Evolutionary conservation across 2,329 filamentous ascomycete genomes (phyloP).

Genomic region (Stagonosporopsis cucurbitacearum): DNA sequence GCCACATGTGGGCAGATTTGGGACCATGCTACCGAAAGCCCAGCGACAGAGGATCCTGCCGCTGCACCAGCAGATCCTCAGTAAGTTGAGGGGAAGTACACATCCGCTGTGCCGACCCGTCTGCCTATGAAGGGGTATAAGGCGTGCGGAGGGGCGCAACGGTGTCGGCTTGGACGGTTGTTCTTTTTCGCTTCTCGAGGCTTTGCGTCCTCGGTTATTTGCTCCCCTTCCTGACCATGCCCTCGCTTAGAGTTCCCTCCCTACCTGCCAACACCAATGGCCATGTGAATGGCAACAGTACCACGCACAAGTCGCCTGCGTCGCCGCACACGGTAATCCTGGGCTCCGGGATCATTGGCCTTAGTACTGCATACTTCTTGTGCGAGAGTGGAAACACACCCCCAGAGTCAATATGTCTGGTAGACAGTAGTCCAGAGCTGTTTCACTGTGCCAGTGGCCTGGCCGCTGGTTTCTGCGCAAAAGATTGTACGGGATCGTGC

Average conservation of each 20-base stretch:
- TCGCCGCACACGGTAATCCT: constrained; percentile 46
- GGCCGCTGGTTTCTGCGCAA: constrained; percentile 75
- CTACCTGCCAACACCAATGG: background rate
- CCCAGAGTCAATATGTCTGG: constrained; percentile 60
- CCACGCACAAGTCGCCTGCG: background rate
- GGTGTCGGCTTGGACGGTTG: background rate
- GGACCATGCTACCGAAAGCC: background rate
- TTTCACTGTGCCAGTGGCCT: constrained; percentile 77
- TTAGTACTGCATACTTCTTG: constrained; percentile 68
- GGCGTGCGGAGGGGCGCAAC: background rate
- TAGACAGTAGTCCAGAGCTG: constrained; percentile 65
- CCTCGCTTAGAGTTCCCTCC: constrained; percentile 4
- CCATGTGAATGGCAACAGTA: background rate
- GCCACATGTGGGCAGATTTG: constrained; percentile 17
- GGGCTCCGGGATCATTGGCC: constrained; percentile 54
- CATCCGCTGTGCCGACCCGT: background rate
- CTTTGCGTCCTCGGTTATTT: background rate
- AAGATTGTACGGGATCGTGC: constrained; percentile 61
- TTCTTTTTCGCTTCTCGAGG: background rate
- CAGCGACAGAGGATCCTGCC: background rate
- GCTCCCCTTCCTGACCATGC: background rate
- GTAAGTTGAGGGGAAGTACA: background rate
- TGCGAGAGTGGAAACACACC: constrained; percentile 51
- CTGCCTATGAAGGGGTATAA: background rate
- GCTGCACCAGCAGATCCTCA: background rate